A percentile compares a stretch with the other conserved stretches of the same genome.
Conservation (phyloP, 768 basidiomycete species). For the Mycena venus region DNA sequence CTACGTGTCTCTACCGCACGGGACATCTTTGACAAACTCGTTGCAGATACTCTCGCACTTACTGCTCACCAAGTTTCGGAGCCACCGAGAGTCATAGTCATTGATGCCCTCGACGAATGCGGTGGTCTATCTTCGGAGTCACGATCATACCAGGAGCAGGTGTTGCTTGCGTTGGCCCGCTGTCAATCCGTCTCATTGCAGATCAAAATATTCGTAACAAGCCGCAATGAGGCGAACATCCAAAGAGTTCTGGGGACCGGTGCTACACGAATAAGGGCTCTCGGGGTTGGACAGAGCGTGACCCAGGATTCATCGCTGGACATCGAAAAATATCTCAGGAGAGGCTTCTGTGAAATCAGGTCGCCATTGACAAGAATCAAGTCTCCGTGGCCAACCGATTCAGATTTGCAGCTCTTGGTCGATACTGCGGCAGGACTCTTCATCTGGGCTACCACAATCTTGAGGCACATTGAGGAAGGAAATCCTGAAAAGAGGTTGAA, state of each 20-base stretch:
- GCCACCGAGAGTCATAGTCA: background rate
- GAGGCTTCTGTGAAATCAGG: background rate
- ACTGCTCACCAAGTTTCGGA: no score
- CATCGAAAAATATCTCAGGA: background rate
- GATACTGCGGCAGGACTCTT: constrained; percentile 2
- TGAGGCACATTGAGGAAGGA: background rate
- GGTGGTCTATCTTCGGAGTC: background rate
- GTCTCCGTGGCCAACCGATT: background rate
- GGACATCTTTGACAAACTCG: background rate
- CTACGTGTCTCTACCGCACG: background rate
- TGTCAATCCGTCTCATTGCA: background rate
- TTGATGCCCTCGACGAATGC: constrained; percentile 20
- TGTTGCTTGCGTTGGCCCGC: background rate
- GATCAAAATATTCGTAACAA: background rate
- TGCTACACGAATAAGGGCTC: background rate
- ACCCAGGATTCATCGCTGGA: background rate
- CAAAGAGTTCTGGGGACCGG: background rate
- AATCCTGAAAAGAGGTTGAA: background rate
- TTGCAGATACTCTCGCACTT: background rate
- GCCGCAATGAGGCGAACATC: constrained; percentile 1
- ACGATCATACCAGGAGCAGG: background rate
- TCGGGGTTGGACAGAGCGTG: background rate
- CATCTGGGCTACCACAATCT: constrained; percentile 11
- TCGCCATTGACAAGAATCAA: background rate
- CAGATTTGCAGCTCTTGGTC: background rate